Conservation (phyloP, 495 filamentous ascomycete genomes). For the Friedmanniomyces simplex region DNA sequence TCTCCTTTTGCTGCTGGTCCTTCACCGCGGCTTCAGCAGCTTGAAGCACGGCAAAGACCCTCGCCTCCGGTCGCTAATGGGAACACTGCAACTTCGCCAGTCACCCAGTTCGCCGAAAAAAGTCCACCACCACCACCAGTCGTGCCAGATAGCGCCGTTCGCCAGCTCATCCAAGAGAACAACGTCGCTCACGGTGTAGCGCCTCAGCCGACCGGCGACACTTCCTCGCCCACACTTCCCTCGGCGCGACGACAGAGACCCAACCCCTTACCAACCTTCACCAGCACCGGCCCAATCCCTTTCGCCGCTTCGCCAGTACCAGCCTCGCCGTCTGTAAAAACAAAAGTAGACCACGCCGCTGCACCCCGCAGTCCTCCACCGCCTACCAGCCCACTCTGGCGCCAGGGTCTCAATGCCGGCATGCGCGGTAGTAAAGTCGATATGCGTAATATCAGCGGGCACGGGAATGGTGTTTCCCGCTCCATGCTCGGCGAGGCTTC, state of each 20-base stretch:
- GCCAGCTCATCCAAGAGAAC: slow-evolving; percentile 1
- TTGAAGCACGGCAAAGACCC: too few species aligned
- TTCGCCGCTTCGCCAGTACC: background rate
- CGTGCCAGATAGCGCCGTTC: slow-evolving; percentile 1
- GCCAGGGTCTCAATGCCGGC: background rate
- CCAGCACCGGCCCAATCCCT: slow-evolving; percentile 14
- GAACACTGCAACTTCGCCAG: background rate
- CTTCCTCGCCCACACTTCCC: background rate
- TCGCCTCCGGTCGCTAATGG: background rate
- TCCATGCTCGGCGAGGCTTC: background rate
- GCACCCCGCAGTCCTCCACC: background rate
- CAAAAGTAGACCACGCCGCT: background rate
- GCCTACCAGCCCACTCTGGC: background rate
- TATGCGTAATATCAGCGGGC: background rate
- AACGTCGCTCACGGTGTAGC: background rate
- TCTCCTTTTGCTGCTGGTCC: too few species aligned
- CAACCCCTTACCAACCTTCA: slow-evolving; percentile 2
- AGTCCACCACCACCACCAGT: background rate
- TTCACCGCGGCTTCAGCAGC: too few species aligned
- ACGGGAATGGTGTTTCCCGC: slow-evolving; percentile 1
- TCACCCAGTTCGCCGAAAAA: background rate
- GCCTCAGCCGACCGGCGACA: background rate
- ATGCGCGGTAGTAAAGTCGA: background rate
- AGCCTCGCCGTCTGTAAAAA: background rate
- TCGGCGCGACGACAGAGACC: background rate